Evolutionary conservation across 208 protist species (phyloP).

Genomic region (Trypanosoma scelopori): DNA sequence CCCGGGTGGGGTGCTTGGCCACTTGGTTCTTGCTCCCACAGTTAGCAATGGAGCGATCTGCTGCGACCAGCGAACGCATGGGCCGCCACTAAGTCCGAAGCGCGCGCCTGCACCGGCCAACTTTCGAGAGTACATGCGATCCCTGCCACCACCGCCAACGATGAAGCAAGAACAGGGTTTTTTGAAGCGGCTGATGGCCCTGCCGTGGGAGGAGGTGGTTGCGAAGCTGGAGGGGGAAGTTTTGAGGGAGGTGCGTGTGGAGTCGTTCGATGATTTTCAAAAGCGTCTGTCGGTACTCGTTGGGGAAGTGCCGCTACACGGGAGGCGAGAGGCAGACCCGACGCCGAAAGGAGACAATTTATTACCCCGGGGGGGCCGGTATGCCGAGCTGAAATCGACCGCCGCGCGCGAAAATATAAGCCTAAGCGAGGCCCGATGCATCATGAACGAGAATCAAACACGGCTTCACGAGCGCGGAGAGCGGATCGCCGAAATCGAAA

Average conservation of each 20-base stretch:
- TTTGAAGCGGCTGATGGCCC: slow-evolving; percentile 81
- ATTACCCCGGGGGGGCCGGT: slow-evolving; percentile 42
- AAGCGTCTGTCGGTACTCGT: not conserved
- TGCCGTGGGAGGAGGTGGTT: slow-evolving; percentile 79
- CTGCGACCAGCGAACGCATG: not conserved
- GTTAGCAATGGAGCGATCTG: slow-evolving; percentile 18
- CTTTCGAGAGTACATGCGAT: slow-evolving; percentile 63
- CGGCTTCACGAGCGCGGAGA: slow-evolving; percentile 75
- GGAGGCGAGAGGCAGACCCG: too few relatives aligned
- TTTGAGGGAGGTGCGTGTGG: slow-evolving; percentile 22
- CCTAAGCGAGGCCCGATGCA: slow-evolving; percentile 73
- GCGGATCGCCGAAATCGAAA: slow-evolving; percentile 53
- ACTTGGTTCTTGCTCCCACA: slow-evolving; percentile 48
- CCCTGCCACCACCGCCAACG: slow-evolving; percentile 60
- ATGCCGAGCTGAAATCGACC: slow-evolving; percentile 77
- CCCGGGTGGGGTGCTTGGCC: slow-evolving; percentile 55
- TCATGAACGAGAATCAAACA: slow-evolving; percentile 80
- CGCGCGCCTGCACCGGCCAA: slow-evolving; percentile 52
- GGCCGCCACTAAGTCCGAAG: slow-evolving; percentile 28
- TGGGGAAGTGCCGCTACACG: too few relatives aligned
- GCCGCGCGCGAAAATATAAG: slow-evolving; percentile 77
- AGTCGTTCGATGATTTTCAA: slow-evolving; percentile 13
- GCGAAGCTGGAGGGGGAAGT: slow-evolving; percentile 70
- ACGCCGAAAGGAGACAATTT: not conserved
- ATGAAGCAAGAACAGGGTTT: slow-evolving; percentile 81